Evolutionary conservation across 1,284 basidiomycete species (phyloP), one percentile per base, ranked within the genome.

Genomic region (Lentinula novae-zelandiae): DNA sequence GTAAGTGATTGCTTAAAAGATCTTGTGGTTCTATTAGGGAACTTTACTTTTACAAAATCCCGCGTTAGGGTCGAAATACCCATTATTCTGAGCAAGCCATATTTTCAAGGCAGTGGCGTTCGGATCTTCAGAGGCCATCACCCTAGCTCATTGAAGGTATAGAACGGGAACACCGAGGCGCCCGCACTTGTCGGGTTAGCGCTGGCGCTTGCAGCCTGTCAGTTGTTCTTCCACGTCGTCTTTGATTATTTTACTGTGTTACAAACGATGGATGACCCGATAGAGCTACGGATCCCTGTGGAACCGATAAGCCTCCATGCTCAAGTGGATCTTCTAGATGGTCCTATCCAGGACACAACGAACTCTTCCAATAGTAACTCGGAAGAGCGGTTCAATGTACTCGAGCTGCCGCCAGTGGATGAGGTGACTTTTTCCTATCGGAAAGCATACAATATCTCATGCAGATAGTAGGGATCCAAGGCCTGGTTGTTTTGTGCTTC

Each of bases 61-160:
- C 0, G 78, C 75, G 36, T 77, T 69, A 0, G 75, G 70, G 67
- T 86, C 78, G 53, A 88, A 78, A 20, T 70, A 70, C 10, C 82
- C 84, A 2, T 82, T 82, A 59, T 80, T 73, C 3, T 69, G 67
- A 5, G 58, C 52, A n/a, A 87, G 73, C 86, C 86, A 88, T 4
- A 6, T 4, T 17, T 51, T 58, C 20, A 58, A 51, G 9, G 5
- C 34, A 22, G 31, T 36, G n/a, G 51, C 49, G 4, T 50, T 50
- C 6, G 49, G 27, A n/a, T 50, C 27, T 50, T 53, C 31, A 53
- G 17, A 53, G 49, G 4, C 31, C 49, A 50, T 50, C 1, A 4
- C 5, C 4, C 9, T 8, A 38, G 36, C 12, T 38, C 36, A 38
- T 38, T 12, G 36, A 4, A 38, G 36, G 36, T 9, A 38, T 12